phyloP scores from a whole-genome alignment of 2,329 filamentous ascomycete genomes.

The Xylaria sp. region DNA sequence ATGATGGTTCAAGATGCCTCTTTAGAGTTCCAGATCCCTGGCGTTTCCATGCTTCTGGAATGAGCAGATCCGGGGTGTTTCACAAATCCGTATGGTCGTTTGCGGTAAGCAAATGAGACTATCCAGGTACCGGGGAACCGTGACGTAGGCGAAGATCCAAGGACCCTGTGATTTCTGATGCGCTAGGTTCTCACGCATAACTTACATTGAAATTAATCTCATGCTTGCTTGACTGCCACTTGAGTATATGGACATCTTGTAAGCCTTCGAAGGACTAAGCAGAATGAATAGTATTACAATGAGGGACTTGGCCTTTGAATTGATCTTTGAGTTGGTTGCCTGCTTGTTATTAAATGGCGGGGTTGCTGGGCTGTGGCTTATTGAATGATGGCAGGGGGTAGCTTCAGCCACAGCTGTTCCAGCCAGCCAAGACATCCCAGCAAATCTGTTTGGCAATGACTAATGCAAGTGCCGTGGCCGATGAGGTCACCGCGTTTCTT shows the following conservation, averaged over 20 bases:
- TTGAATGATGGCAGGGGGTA: conserved; percentile 14
- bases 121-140: not conserved
- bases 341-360: not conserved
- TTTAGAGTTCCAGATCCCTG: not conserved
- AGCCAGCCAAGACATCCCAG: conserved; percentile 9
- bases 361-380: conserved; percentile 6
- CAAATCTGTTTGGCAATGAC: conserved; percentile 19
- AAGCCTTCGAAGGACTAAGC: not conserved
- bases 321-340: not conserved
- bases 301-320: not conserved
- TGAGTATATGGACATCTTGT: too few relatives aligned
- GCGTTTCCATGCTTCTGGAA: not conserved
- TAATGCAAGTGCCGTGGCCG: conserved; percentile 18
- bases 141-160: not conserved
- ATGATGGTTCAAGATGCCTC: not conserved
- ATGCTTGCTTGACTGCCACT: not conserved
- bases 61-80: conserved; percentile 7
- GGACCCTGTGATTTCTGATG: too few relatives aligned
- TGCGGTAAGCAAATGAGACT: conserved; percentile 6
- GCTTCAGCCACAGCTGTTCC: conserved; percentile 23
- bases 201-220: not conserved
- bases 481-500: conserved; percentile 30
- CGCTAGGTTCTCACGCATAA: not conserved
- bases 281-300: not conserved
- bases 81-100: not conserved